Evolutionary conservation across 164 flowering plant species (phyloP).

Genomic region (Nymphaea colorata): DNA sequence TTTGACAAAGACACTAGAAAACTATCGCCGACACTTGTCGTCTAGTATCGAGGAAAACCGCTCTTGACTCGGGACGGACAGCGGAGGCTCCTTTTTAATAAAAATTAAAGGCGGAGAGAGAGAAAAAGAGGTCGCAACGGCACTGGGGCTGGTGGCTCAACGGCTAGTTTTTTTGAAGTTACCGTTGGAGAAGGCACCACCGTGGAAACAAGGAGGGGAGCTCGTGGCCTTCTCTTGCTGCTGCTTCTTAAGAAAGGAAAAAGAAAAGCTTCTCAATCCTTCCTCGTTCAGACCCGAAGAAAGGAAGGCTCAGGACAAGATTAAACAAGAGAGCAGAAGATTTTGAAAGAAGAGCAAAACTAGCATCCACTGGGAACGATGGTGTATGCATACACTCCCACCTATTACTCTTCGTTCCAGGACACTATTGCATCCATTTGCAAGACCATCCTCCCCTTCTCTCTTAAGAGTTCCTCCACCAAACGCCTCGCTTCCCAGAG

Average conservation of each 20-base stretch:
- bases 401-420: constrained; percentile 80
- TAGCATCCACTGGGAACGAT: constrained; percentile 1
- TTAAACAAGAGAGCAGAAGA: background rate
- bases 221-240: background rate
- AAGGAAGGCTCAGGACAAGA: background rate
- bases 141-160: background rate
- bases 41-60: too few relatives aligned
- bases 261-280: too few relatives aligned
- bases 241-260: background rate
- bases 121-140: background rate
- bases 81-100: too few relatives aligned
- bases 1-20: too few relatives aligned
- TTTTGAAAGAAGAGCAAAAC: background rate
- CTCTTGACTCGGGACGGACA: too few relatives aligned
- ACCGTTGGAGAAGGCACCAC: background rate
- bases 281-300: too few relatives aligned
- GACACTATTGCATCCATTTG: constrained; percentile 79
- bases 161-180: background rate
- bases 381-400: constrained; percentile 66
- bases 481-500: constrained; percentile 27
- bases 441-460: constrained; percentile 74
- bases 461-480: constrained; percentile 38
- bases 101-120: background rate
- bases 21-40: too few relatives aligned
- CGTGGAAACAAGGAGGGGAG: background rate